Conservation (phyloP, 2,329 filamentous ascomycete genomes). For the Aspergillus transmontanensis region DNA sequence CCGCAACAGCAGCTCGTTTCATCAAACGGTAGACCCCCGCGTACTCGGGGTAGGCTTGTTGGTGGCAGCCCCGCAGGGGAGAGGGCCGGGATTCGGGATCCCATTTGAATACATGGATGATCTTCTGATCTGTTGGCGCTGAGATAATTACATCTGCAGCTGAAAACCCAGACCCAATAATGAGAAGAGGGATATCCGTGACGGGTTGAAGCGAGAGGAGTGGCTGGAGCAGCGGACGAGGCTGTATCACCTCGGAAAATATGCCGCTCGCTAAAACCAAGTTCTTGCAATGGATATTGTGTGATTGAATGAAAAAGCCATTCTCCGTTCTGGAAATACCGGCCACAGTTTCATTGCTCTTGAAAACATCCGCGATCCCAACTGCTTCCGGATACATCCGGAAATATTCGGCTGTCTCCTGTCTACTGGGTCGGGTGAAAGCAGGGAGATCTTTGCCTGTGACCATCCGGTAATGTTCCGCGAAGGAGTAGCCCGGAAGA, state of each 20-base stretch:
- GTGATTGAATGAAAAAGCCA: slow-evolving; percentile 55
- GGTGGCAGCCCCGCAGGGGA: slow-evolving; percentile 61
- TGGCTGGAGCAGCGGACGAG: slow-evolving; percentile 52
- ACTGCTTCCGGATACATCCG: slow-evolving; percentile 56
- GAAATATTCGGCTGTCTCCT: slow-evolving; percentile 59
- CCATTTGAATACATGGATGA: slow-evolving; percentile 65
- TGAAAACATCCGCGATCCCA: slow-evolving; percentile 53
- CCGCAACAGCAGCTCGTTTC: slow-evolving; percentile 52
- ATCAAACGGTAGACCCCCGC: slow-evolving; percentile 62
- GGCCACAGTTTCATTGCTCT: slow-evolving; percentile 44
- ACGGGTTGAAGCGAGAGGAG: slow-evolving; percentile 39
- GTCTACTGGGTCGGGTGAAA: slow-evolving; percentile 58
- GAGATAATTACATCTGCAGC: slow-evolving; percentile 64
- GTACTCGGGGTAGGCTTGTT: slow-evolving; percentile 64
- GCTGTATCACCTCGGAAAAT: slow-evolving; percentile 57
- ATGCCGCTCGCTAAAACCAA: slow-evolving; percentile 63
- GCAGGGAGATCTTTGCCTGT: slow-evolving; percentile 49
- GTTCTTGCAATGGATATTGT: slow-evolving; percentile 57
- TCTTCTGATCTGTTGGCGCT: slow-evolving; percentile 50
- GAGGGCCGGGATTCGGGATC: slow-evolving; percentile 58
- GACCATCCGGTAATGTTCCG: slow-evolving; percentile 51
- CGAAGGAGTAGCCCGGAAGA: slow-evolving; percentile 61
- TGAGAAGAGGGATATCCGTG: slow-evolving; percentile 49
- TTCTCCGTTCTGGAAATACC: slow-evolving; percentile 47
- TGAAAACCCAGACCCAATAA: slow-evolving; percentile 64